Conservation (phyloP, 306 rosid genomes). For the Cucurbita maxima region DNA sequence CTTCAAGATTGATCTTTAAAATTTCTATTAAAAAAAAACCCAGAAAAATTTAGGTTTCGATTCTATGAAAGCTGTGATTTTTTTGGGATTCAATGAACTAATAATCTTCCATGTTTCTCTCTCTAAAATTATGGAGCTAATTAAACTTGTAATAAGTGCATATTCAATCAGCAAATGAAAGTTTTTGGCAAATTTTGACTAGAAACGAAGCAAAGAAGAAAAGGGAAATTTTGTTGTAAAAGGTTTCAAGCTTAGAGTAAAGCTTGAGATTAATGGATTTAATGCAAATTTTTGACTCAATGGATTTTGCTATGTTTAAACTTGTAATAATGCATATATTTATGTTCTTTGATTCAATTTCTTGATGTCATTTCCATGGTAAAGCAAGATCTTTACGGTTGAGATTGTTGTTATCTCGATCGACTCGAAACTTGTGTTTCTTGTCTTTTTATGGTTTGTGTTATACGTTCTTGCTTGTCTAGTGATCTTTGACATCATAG, state of each 20-base stretch:
- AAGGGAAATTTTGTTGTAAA: background rate
- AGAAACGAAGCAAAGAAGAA: background rate
- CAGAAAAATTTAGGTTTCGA: background rate
- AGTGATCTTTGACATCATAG: no score
- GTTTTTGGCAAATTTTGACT: background rate
- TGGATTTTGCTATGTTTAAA: background rate
- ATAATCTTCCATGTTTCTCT: background rate
- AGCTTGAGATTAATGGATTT: background rate
- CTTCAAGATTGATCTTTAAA: background rate
- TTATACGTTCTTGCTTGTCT: background rate
- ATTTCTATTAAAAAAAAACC: background rate
- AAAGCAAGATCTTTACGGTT: background rate
- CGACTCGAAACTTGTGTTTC: background rate
- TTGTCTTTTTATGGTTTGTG: no score
- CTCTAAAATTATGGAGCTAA: background rate
- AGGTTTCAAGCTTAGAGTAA: background rate
- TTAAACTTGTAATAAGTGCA: constrained; percentile 1
- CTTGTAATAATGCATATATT: background rate
- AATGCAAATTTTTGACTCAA: background rate
- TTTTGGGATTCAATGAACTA: background rate
- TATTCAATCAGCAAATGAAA: background rate
- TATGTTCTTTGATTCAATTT: background rate
- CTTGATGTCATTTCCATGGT: background rate
- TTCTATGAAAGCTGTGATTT: background rate
- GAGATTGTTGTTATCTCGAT: no score